Percentiles rank a stretch among this genome's conserved stretches.
These are phyloP conservation scores for Clonostachys rhizophaga DNA, from an alignment of 2,329 filamentous ascomycete species.

Conservation along the genomic window DNA sequence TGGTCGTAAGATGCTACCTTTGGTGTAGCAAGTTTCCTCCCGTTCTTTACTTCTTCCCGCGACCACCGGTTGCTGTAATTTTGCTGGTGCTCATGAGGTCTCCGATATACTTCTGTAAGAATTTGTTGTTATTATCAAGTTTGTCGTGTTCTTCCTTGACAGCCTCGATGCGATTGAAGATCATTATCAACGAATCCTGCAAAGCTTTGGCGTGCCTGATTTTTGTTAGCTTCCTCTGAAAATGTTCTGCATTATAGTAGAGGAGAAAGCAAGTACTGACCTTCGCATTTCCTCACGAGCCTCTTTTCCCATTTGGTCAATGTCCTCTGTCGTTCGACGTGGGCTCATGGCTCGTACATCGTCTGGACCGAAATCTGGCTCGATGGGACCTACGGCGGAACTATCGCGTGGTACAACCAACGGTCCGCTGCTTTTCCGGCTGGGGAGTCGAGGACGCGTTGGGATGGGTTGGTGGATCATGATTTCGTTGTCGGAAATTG, in stretches of 20 bases:
- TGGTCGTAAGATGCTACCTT: too few relatives aligned
- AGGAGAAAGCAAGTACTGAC: constrained; percentile 25
- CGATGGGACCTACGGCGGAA: constrained; percentile 65
- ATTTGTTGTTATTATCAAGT: constrained; percentile 94
- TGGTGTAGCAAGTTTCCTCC: too few relatives aligned
- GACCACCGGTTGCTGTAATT: constrained; percentile 54
- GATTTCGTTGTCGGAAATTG: constrained; percentile 26
- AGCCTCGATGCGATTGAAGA: constrained; percentile 91
- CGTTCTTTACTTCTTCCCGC: constrained; percentile 44
- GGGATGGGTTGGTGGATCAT: constrained; percentile 46
- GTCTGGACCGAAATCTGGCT: constrained; percentile 75
- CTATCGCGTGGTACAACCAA: constrained; percentile 78
- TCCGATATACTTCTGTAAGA: constrained; percentile 95
- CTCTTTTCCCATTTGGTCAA: constrained; percentile 81
- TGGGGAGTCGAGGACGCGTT: constrained; percentile 62
- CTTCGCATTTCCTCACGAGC: constrained; percentile 63
- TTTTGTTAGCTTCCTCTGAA: constrained; percentile 2
- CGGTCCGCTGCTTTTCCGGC: constrained; percentile 75
- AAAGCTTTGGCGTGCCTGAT: constrained; percentile 79
- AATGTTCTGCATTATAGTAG: background rate
- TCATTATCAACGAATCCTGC: constrained; percentile 82
- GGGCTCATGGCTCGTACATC: constrained; percentile 96
- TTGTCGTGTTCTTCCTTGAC: constrained; percentile 95
- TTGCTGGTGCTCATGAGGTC: constrained; percentile 87
- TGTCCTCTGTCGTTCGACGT: constrained; percentile 81